Conservation (phyloP, 1,284 basidiomycete genomes). For the Heterobasidion annosum region DNA sequence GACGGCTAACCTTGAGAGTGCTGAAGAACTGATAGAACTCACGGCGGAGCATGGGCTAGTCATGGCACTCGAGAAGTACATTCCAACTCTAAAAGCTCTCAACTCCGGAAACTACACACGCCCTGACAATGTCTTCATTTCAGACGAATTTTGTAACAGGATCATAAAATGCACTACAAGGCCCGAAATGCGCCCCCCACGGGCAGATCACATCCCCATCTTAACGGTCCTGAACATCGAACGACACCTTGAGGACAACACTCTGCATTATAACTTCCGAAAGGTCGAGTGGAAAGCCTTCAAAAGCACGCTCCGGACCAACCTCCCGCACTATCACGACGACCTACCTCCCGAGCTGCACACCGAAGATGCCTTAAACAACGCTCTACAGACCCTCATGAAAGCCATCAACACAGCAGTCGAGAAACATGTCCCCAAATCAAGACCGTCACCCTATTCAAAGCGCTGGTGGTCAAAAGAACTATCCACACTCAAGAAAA, state of each 20-base stretch:
- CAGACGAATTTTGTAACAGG: conserved; percentile 5
- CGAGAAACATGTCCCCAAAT: conserved; percentile 13
- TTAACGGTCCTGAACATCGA: conserved; percentile 6
- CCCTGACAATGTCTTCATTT: conserved; percentile 26
- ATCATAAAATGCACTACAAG: conserved; percentile 13
- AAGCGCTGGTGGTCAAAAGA: conserved; percentile 24
- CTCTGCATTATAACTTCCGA: too few species aligned
- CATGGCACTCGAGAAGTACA: conserved; percentile 18
- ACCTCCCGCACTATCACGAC: conserved; percentile 11
- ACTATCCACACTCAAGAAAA: conserved; percentile 9
- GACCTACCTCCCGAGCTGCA: background rate
- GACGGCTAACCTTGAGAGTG: conserved; percentile 4
- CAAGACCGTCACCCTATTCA: conserved; percentile 12
- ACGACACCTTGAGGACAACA: too few species aligned
- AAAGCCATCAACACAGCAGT: conserved; percentile 13
- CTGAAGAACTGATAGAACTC: conserved; percentile 15
- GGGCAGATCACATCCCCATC: conserved; percentile 21
- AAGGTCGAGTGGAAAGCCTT: conserved; percentile 1
- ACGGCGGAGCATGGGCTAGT: conserved; percentile 13
- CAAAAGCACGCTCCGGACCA: background rate
- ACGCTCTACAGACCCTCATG: conserved; percentile 6
- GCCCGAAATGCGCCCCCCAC: conserved; percentile 7
- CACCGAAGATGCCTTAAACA: background rate
- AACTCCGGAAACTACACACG: conserved; percentile 19
- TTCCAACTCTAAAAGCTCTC: conserved; percentile 19